Base-by-base conservation (phyloP, 352 stramenopile genomes). In the Aphanomyces invadans region DNA sequence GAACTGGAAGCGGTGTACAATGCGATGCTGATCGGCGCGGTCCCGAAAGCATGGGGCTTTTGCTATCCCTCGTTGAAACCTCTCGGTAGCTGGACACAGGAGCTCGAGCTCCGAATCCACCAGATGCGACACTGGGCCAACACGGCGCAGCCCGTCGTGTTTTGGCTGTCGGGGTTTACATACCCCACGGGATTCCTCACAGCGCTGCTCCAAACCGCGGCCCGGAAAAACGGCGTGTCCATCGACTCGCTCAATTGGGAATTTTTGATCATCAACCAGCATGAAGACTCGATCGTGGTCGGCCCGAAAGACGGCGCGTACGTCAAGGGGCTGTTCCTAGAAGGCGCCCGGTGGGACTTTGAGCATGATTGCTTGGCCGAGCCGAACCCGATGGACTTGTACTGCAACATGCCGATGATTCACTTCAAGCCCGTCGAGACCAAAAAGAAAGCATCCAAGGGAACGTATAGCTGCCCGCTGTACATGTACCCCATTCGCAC, bases 401-500 rank as follows among this genome's bases (percentile, higher is more conserved):
- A 95, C 60, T 92, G 76, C 60, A 67, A 59, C 23, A 97, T 98
- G 89, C 92, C 92, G 1, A 95, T 97, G 54, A 72, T 98, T 53
- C 94, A 98, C 64, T 98, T 97, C 75, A 97, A 97, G 70, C 95
- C 95, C 0, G 92, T 97, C 9, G 92, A 98, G 60, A 83, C 76
- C 56, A 98, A 98, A 73, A 97, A 97, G 68, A 98, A 98, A 61
- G 72, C 84, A 12, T 72, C 79, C 49, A 97, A 98, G 61, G 89
- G 87, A 0, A 74, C 96, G 38, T 98, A 98, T 70, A 88, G 76
- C 61, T 98, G 95, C 51, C 95, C 95, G 2, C 72, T 98, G 31
- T 98, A 98, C 72, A 88, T 98, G 74, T 98, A 98, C 52, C 95
- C 95, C 21, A 74, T 98, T n/a, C 86, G 95, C 21, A 98, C 93